Evolutionary conservation across 2,329 filamentous ascomycete genomes (phyloP), one percentile per base, ranked within the genome.

Genomic region (Trichophyton simii): DNA sequence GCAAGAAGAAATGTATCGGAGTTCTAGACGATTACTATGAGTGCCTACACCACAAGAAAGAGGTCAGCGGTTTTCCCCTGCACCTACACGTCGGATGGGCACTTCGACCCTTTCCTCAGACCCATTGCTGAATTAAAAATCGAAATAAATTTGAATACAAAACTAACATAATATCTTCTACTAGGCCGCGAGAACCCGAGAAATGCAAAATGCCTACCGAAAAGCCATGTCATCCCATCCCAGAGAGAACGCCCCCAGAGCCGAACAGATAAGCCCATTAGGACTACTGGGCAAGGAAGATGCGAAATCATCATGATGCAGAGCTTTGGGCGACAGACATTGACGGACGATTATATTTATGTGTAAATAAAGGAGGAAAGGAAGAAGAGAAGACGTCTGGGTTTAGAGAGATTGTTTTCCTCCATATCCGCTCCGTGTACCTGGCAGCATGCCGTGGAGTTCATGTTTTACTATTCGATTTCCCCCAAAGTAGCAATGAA

Each of bases 31-130:
- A 99, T 75, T 99, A 99, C 80, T 95, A 96, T 75, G 94, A 99
- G 80, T 99, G 95, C 77, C 79, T 99, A 72, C 94, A 99, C 76
- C 94, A 99, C 82, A 91, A 88, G 82, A 99, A 99, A 80, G 94
- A 99, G 89, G 94, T 97, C 46, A 60, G 15, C 58, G 13, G 9
- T 22, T 11, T 25, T 20, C 2, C 28, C 46, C 46, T 11, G 15
- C 18, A 8, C 44, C 22, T 4, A n/a, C 6, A 8, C 2, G 41
- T 5, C n/a, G 2, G 41, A 44, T 20, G n/a, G 3, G 41, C 9
- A 38, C 13, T 13, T 42, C 18, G 15, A 60, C 22, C 31, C 13
- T 52, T 2, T 42, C 42, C 22, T 44, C 11, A 60, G 3, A 31
- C 15, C 41, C n/a, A 20, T 44, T 15, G 15, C 13, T 11, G 46